Conservation (phyloP, 176 grass and related monocot genomes). For the Oryza coarctata region DNA sequence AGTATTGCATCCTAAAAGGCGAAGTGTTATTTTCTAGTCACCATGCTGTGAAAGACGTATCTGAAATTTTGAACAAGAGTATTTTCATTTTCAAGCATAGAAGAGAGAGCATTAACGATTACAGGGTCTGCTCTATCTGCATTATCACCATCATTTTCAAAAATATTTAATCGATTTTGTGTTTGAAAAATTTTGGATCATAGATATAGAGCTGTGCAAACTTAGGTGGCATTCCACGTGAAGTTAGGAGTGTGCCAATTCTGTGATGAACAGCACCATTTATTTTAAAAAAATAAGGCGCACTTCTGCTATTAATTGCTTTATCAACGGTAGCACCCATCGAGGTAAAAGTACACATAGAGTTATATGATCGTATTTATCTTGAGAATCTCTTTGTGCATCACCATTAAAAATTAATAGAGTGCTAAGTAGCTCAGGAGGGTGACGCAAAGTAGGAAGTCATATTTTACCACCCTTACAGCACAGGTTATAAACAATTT, state of each 20-base stretch:
- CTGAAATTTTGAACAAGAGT: no score
- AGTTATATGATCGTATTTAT: background rate
- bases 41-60: no score
- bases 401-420: background rate
- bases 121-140: background rate
- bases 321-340: background rate
- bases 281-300: slow-evolving; percentile 14
- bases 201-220: slow-evolving; percentile 13
- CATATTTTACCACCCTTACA: no score
- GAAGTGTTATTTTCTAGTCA: no score
- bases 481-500: no score
- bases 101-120: no score
- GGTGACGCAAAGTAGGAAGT: no score
- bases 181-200: background rate
- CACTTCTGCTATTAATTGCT: background rate
- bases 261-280: background rate
- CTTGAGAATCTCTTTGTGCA: background rate
- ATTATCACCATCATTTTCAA: background rate
- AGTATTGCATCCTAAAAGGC: no score
- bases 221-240: background rate
- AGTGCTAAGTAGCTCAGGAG: no score
- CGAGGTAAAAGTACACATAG: background rate
- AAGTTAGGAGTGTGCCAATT: background rate
- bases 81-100: no score
- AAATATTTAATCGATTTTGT: background rate